Conservation (phyloP, 306 rosid species). For the Casuarina cunninghamiana region DNA sequence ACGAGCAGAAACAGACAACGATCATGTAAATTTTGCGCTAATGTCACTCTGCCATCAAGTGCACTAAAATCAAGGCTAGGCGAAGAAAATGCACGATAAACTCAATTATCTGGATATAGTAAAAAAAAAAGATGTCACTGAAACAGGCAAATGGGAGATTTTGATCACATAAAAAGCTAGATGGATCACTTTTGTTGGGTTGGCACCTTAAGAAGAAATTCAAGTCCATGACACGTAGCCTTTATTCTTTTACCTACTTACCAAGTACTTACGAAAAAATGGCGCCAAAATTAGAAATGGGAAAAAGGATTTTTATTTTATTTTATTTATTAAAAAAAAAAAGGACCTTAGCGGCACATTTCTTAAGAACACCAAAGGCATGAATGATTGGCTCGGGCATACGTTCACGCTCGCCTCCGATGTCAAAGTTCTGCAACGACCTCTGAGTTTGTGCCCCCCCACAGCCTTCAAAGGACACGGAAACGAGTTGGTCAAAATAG, state of each 20-base stretch:
- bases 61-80: too few species aligned
- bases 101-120: not conserved
- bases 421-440: constrained; percentile 44
- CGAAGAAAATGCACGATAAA: not conserved
- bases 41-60: too few species aligned
- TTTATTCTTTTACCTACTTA: too few species aligned
- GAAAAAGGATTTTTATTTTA: not conserved
- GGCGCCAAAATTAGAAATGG: not conserved
- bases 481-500: not conserved
- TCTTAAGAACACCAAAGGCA: too few species aligned
- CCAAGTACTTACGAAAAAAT: not conserved
- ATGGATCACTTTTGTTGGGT: too few species aligned
- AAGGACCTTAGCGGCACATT: constrained; percentile 56
- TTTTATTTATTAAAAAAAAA: not conserved
- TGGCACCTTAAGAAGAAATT: too few species aligned
- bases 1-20: not conserved
- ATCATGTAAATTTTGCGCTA: too few species aligned
- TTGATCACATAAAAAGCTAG: too few species aligned
- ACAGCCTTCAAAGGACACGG: constrained; percentile 41
- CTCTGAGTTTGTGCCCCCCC: constrained; percentile 99
- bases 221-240: too few species aligned
- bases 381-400: too few species aligned
- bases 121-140: not conserved
- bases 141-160: too few species aligned
- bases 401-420: too few species aligned